phyloP scores from a whole-genome alignment of 164 flowering plant genomes.

The Kingdonia uniflora region DNA sequence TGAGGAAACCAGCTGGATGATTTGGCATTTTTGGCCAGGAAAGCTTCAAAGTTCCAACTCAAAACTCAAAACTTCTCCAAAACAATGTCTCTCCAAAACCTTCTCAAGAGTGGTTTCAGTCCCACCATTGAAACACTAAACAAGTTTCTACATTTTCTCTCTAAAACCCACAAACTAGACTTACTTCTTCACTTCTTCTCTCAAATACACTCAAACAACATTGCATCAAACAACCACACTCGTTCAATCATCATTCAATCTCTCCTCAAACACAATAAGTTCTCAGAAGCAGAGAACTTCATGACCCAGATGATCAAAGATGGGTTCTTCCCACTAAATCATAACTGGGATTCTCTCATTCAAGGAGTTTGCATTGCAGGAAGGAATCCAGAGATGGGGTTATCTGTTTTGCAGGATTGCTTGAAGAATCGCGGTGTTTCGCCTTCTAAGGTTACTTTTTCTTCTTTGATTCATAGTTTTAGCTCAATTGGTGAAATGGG shows the following conservation, averaged over 20 bases:
- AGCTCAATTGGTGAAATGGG: conserved; percentile 35
- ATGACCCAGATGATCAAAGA: conserved; percentile 23
- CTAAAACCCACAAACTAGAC: conserved; percentile 15
- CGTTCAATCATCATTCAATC: conserved; percentile 32
- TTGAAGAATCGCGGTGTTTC: conserved; percentile 25
- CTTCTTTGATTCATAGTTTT: conserved; percentile 38
- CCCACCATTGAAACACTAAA: conserved; percentile 39
- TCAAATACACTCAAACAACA: conserved; percentile 34
- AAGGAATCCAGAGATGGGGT: conserved; percentile 44
- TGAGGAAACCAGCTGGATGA: conserved; percentile 3
- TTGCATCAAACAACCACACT: conserved; percentile 21
- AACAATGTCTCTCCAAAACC: conserved; percentile 27
- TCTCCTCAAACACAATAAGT: conserved; percentile 32
- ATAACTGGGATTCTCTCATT: conserved; percentile 44
- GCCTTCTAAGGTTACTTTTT: conserved; percentile 41
- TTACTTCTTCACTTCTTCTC: conserved; percentile 28
- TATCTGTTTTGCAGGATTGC: conserved; percentile 30
- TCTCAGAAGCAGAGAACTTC: conserved; percentile 36
- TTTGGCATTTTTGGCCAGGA: conserved; percentile 5
- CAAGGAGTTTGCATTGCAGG: conserved; percentile 25
- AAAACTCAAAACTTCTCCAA: conserved; percentile 9
- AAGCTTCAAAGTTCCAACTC: neutral
- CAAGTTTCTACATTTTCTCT: conserved; percentile 38
- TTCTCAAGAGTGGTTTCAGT: conserved; percentile 50
- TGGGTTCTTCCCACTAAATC: conserved; percentile 12